Evolutionary conservation across 2,329 filamentous ascomycete genomes (phyloP), one percentile per base, ranked within the genome.

Genomic region (Fusarium xyrophilum): DNA sequence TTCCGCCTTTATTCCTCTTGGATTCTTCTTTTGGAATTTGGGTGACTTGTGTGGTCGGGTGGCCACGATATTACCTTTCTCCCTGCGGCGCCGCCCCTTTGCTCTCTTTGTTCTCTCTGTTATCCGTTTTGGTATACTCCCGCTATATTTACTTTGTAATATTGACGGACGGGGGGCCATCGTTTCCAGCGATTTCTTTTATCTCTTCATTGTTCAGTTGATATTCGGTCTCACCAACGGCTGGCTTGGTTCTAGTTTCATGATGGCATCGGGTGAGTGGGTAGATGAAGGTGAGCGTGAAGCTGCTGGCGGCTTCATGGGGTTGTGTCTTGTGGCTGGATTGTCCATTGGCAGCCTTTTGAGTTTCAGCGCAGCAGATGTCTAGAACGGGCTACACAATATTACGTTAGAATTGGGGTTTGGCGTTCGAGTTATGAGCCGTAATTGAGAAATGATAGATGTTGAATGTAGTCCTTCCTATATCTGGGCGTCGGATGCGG

Each of bases 221-320:
- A 80, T 90, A 2, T 98, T 96, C 75, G 96, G 96, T 4, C 74
- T 93, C 38, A 91, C 89, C 13, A 98, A 95, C 76, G 96, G 96
- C 2, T 98, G 91, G 84, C 79, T 99, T 17, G 91, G 92, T 32
- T 93, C 91, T 59, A 91, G 87, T 71, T 93, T 91, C 78, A 98
- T 99, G 94, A 97, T 98, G 88, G 91, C 91, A 2, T 91, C 93
- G 1, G 88, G 86, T 1, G 88, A 92, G 70, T 95, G 89, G 87
- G 94, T 98, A 2, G 89, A 90, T 7, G 87, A 90, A 3, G 88
- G 90, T 13, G 95, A 99, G 82, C 85, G 91, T 35, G 93, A 97
- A 81, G 94, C 93, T 9, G 90, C 93, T 0, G 96, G 95, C 47
- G 93, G 91, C 2, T 98, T 98, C 77, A 98, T 99, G 96, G 91